These are phyloP conservation scores for Heliosperma pusillum DNA, from an alignment of 148 eudicot species.

Conservation along the genomic window DNA sequence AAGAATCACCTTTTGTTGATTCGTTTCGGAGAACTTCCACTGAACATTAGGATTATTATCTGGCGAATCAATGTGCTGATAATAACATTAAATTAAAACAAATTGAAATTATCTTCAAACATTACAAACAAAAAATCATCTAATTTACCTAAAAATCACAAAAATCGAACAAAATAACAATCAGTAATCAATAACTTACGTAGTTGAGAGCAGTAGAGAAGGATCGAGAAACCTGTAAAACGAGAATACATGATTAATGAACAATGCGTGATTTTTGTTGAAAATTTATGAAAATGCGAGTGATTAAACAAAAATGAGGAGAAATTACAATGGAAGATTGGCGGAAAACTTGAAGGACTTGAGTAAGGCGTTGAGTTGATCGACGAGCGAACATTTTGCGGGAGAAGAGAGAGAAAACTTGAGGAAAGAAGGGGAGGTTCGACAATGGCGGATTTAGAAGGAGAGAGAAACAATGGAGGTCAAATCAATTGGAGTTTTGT, in stretches of 20 bases:
- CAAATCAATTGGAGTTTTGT: too few relatives aligned
- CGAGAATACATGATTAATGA: too few relatives aligned
- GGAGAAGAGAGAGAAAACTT: slow-evolving; percentile 9
- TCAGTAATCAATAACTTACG: slow-evolving; percentile 43
- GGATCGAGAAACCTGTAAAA: slow-evolving; percentile 60
- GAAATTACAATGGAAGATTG: slow-evolving; percentile 24
- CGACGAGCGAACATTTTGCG: slow-evolving; percentile 70
- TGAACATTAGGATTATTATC: slow-evolving; percentile 74
- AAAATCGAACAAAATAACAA: background rate
- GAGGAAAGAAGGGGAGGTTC: background rate
- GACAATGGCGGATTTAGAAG: too few relatives aligned
- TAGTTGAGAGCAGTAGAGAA: slow-evolving; percentile 88
- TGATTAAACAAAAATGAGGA: slow-evolving; percentile 1
- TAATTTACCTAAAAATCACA: background rate
- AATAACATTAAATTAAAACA: slow-evolving; percentile 1
- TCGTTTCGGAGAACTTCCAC: slow-evolving; percentile 68
- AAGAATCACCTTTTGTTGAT: slow-evolving; percentile 56
- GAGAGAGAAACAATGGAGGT: too few relatives aligned
- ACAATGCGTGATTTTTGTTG: too few relatives aligned
- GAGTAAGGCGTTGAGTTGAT: slow-evolving; percentile 51
- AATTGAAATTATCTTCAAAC: background rate
- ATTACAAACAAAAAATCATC: background rate
- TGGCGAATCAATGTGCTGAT: slow-evolving; percentile 82
- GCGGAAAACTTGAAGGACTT: slow-evolving; percentile 73
- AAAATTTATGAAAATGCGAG: too few relatives aligned